phyloP scores from a whole-genome alignment of 2,329 filamentous ascomycete genomes.

The Aspergillus tanneri region DNA sequence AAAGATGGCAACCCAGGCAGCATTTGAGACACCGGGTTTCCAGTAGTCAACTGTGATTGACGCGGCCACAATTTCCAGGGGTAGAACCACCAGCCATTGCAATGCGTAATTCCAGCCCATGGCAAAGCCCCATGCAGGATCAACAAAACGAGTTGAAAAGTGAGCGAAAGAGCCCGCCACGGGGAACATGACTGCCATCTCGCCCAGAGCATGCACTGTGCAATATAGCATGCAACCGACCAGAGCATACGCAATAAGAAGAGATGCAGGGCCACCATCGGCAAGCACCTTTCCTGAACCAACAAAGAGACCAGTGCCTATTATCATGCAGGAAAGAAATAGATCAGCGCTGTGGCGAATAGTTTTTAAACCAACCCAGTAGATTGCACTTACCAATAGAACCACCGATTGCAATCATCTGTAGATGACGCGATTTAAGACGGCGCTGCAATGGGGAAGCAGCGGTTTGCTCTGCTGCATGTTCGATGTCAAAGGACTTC shows the following conservation, averaged over 20 bases:
- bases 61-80: slow-evolving; percentile 82
- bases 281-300: slow-evolving; percentile 71
- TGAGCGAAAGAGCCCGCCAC: slow-evolving; percentile 89
- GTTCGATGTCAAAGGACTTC: slow-evolving; percentile 62
- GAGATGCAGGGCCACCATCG: slow-evolving; percentile 71
- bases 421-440: slow-evolving; percentile 80
- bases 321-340: background rate
- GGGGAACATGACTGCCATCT: slow-evolving; percentile 86
- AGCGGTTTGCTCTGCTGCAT: slow-evolving; percentile 62
- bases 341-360: background rate
- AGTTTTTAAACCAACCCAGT: background rate
- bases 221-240: slow-evolving; percentile 88
- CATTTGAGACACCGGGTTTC: slow-evolving; percentile 63
- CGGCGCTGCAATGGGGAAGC: slow-evolving; percentile 72
- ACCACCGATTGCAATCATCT: slow-evolving; percentile 97
- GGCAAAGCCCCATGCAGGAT: slow-evolving; percentile 91
- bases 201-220: slow-evolving; percentile 86
- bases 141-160: slow-evolving; percentile 87
- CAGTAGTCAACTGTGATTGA: slow-evolving; percentile 82
- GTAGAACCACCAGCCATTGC: slow-evolving; percentile 81
- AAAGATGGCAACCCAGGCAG: slow-evolving; percentile 82
- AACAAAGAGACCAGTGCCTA: slow-evolving; percentile 81
- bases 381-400: slow-evolving; percentile 65
- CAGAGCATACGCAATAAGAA: slow-evolving; percentile 74
- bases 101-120: slow-evolving; percentile 95